phyloP scores from a whole-genome alignment of 495 filamentous ascomycete genomes.

The Penicillium arizonense region DNA sequence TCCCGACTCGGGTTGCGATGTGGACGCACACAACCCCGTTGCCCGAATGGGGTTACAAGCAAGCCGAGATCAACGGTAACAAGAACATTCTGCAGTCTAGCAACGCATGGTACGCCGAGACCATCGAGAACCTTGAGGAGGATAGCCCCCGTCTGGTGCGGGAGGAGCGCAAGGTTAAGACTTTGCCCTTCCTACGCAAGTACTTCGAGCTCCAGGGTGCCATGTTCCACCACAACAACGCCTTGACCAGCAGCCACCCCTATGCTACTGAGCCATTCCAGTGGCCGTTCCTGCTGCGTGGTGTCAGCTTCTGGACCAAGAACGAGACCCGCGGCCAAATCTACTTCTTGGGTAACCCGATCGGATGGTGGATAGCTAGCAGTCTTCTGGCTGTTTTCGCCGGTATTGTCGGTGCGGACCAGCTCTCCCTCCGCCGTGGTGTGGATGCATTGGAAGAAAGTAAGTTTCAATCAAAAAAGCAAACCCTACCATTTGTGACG shows the following conservation, averaged over 20 bases:
- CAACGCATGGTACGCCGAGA: constrained; percentile 93
- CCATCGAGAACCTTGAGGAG: constrained; percentile 73
- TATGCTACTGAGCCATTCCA: constrained; percentile 94
- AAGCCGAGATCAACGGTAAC: constrained; percentile 99
- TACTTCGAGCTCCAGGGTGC: constrained; percentile 95
- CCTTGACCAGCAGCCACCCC: constrained; percentile 92
- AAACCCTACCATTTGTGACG: background rate
- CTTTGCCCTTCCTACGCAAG: constrained; percentile 84
- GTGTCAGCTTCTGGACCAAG: constrained; percentile 99
- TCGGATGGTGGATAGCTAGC: constrained; percentile 97
- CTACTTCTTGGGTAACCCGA: constrained; percentile 95
- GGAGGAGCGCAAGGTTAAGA: constrained; percentile 73
- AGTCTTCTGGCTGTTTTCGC: constrained; percentile 89
- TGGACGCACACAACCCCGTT: constrained; percentile 95
- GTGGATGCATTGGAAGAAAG: constrained; percentile 91
- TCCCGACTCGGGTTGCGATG: constrained; percentile 94
- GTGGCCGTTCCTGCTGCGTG: constrained; percentile 95
- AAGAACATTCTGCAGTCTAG: constrained; percentile 89
- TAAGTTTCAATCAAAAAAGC: constrained; percentile 50
- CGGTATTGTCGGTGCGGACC: constrained; percentile 89
- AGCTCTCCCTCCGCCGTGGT: constrained; percentile 86
- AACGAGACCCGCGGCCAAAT: constrained; percentile 96
- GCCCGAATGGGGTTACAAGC: constrained; percentile 94
- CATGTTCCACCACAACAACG: constrained; percentile 99
- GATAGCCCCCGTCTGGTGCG: constrained; percentile 68